phyloP scores from a whole-genome alignment of 257 asterid genomes.

The Asclepias syriaca region DNA sequence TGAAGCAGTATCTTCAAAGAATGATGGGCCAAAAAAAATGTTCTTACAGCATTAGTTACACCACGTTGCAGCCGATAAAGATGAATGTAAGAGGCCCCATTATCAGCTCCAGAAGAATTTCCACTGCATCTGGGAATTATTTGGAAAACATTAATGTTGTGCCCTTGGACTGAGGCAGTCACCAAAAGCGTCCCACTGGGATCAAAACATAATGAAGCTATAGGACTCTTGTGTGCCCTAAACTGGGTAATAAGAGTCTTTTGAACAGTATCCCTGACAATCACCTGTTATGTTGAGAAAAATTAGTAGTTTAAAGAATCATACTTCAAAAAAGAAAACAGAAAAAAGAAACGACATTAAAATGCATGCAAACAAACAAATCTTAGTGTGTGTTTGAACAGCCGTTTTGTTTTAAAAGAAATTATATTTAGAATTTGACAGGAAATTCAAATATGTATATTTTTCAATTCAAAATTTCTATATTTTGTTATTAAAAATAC shows the following conservation, averaged over 20 bases:
- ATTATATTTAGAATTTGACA: too few relatives aligned
- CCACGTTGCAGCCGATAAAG: constrained; percentile 90
- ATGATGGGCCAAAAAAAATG: neutral
- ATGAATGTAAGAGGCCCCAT: constrained; percentile 49
- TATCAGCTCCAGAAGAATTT: constrained; percentile 28
- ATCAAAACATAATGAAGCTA: constrained; percentile 47
- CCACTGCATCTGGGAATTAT: constrained; percentile 45
- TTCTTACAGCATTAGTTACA: constrained; percentile 79
- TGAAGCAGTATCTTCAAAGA: constrained; percentile 3
- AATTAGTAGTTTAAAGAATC: constrained; percentile 8
- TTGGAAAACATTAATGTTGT: constrained; percentile 75
- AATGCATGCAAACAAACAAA: neutral
- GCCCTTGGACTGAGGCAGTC: constrained; percentile 92
- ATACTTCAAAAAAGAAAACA: too few relatives aligned
- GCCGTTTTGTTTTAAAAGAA: too few relatives aligned
- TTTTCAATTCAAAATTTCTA: too few relatives aligned
- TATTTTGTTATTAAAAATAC: too few relatives aligned
- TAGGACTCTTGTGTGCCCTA: constrained; percentile 87
- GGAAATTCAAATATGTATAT: too few relatives aligned
- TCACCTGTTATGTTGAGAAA: constrained; percentile 45
- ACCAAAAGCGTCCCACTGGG: constrained; percentile 54
- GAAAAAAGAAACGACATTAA: neutral
- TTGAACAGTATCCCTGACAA: constrained; percentile 71
- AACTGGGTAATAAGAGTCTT: constrained; percentile 74
- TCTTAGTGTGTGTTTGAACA: too few relatives aligned